Base-by-base conservation (phyloP, 2,329 filamentous ascomycete genomes). In the Delphinella strobiligena region DNA sequence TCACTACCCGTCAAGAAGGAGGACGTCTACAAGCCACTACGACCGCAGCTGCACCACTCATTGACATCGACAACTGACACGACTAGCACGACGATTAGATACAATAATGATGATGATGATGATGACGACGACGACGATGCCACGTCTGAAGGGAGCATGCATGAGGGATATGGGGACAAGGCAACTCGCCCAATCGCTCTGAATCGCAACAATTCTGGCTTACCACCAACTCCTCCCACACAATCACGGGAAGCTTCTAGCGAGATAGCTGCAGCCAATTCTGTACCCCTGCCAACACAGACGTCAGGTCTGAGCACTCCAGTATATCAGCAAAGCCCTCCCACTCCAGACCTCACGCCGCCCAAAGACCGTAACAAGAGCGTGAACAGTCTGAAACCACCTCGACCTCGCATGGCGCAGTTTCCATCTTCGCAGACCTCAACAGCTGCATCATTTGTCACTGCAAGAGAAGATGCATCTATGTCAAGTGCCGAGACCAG, bases 401-500 rank as follows among this genome's bases (percentile, higher is more conserved):
- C 51, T 14, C 45, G 49, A 16, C 53, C 51, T 19, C 15, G 36
- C 12, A 44, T 53, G 32, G 34, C 31, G 14, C 45, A 48, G 31
- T 50, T 49, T 36, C 43, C 50, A 4, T 58, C 64, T 12, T 68
- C 66, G 4, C 64, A 60, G 16, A n/a, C n/a, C n/a, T n/a, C n/a
- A n/a, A n/a, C n/a, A n/a, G 62, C 63, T 22, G 65, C 67, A 18
- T 68, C 64, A 0, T 68, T 67, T 48, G 60, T 54, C 33, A 69
- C 66, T 1, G 66, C 66, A 9, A 54, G 56, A 41, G 65, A 68
- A 47, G 60, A 62, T 12, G 54, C 52, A 8, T 46, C 52, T 4
- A 56, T 56, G 17, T 58, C 59, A 1, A 57, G 61, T 29, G 46
- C 51, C 11, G 54, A 52, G 39, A 50, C 51, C 12, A 50, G 46